These are phyloP conservation scores for Prunus fruticosa DNA, from an alignment of 306 rosid genomes.

Conservation along the genomic window DNA sequence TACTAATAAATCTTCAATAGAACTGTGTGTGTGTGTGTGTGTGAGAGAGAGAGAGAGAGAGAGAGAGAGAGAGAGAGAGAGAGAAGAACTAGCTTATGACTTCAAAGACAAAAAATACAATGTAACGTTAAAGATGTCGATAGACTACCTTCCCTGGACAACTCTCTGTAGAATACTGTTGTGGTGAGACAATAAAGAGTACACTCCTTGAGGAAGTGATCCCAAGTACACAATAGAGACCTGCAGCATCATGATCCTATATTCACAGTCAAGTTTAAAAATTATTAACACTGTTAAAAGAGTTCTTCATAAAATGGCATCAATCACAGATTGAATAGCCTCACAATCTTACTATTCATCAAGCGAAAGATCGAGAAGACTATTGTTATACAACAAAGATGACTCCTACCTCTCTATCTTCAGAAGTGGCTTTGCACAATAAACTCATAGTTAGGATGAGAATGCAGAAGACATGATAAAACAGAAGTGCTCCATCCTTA, in stretches of 20 bases:
- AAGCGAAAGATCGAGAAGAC: neutral
- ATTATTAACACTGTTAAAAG: no score
- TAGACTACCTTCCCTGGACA: neutral
- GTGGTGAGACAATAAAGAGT: neutral
- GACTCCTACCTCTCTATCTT: neutral
- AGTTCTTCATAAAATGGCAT: neutral
- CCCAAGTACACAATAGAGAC: constrained; percentile 20
- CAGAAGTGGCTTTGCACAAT: neutral
- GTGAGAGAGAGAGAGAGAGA: neutral
- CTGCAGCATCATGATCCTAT: neutral
- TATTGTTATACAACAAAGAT: neutral
- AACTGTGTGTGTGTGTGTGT: no score
- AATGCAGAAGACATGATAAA: neutral
- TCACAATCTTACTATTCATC: neutral
- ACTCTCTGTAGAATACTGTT: neutral
- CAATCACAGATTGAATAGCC: neutral
- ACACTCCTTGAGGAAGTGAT: neutral
- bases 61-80: neutral
- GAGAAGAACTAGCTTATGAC: neutral
- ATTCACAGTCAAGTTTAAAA: no score
- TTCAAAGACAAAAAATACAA: neutral
- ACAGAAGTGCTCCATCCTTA: neutral
- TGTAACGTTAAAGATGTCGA: neutral
- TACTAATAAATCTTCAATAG: neutral
- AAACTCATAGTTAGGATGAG: neutral